Percentiles rank a stretch among this genome's conserved stretches.
Conservation (phyloP, 257 asterid genomes). For the Ehretia macrophylla region DNA sequence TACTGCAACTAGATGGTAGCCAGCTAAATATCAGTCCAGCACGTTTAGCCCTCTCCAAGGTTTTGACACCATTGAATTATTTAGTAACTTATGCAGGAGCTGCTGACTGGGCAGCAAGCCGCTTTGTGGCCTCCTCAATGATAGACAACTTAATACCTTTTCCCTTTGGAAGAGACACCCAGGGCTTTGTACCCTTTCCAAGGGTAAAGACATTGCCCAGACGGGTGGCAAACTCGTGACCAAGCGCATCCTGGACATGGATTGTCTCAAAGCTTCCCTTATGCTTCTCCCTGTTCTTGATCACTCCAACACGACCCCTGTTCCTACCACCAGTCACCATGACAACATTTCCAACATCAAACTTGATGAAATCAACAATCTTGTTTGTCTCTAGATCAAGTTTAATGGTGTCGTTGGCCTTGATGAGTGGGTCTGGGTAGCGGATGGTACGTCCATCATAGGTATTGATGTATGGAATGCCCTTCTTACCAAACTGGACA, state of each 20-base stretch:
- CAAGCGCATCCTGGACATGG: slow-evolving; percentile 60
- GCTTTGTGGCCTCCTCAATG: slow-evolving; percentile 70
- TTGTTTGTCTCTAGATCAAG: slow-evolving; percentile 55
- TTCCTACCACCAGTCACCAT: slow-evolving; percentile 84
- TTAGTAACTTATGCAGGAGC: slow-evolving; percentile 33
- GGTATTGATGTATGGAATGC: slow-evolving; percentile 65
- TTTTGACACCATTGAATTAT: neutral
- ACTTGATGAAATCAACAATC: slow-evolving; percentile 60
- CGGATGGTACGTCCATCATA: slow-evolving; percentile 76
- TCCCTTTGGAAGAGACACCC: slow-evolving; percentile 77
- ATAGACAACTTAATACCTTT: slow-evolving; percentile 63
- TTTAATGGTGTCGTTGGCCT: slow-evolving; percentile 70
- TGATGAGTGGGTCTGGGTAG: slow-evolving; percentile 68
- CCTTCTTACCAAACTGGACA: slow-evolving; percentile 61
- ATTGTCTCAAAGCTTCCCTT: slow-evolving; percentile 73
- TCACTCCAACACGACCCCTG: slow-evolving; percentile 70
- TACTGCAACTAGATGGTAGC: too few species aligned
- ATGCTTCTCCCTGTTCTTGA: slow-evolving; percentile 74
- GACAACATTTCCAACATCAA: slow-evolving; percentile 71
- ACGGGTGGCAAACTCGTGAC: slow-evolving; percentile 74
- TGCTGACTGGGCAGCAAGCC: slow-evolving; percentile 49
- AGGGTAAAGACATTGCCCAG: slow-evolving; percentile 60
- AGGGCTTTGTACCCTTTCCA: slow-evolving; percentile 72
- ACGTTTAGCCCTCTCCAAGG: too few species aligned
- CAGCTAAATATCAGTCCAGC: too few species aligned